Conservation (phyloP, 1,139 yeast species). For the Yueomyces sp. region DNA sequence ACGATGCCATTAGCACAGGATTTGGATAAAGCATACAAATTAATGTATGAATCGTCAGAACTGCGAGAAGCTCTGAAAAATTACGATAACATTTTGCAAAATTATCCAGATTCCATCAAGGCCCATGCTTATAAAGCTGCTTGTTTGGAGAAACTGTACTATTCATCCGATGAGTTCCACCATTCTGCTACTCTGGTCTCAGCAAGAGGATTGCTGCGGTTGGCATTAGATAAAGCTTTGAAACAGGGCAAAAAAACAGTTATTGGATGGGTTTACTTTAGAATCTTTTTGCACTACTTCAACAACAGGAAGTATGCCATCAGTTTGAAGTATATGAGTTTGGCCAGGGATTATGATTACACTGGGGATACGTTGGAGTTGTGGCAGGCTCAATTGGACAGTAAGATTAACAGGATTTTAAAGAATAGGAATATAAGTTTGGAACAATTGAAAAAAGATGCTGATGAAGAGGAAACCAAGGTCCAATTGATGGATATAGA, state of each 20-base stretch:
- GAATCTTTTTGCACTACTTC: constrained; percentile 42
- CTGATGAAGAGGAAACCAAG: not conserved
- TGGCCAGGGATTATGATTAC: constrained; percentile 37
- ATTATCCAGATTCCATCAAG: constrained; percentile 35
- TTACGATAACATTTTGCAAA: constrained; percentile 24
- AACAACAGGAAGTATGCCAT: constrained; percentile 33
- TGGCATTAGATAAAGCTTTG: constrained; percentile 44
- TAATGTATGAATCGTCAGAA: constrained; percentile 26
- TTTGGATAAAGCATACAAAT: constrained; percentile 18
- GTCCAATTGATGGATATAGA: not conserved
- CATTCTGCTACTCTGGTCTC: constrained; percentile 31
- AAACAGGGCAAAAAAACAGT: constrained; percentile 38
- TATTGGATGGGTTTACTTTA: constrained; percentile 47
- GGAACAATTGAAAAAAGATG: not conserved
- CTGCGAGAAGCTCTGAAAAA: constrained; percentile 27
- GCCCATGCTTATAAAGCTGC: constrained; percentile 45
- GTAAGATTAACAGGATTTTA: constrained; percentile 18
- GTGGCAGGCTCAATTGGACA: constrained; percentile 39
- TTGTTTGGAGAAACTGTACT: constrained; percentile 39
- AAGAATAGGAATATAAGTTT: constrained; percentile 2
- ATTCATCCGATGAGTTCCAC: constrained; percentile 19
- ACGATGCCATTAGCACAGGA: constrained; percentile 19
- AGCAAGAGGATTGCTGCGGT: constrained; percentile 41
- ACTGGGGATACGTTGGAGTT: constrained; percentile 35
- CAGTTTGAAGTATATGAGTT: constrained; percentile 38